Base-by-base conservation (phyloP, 805 yeast species). In the Nematodospora valgi region DNA sequence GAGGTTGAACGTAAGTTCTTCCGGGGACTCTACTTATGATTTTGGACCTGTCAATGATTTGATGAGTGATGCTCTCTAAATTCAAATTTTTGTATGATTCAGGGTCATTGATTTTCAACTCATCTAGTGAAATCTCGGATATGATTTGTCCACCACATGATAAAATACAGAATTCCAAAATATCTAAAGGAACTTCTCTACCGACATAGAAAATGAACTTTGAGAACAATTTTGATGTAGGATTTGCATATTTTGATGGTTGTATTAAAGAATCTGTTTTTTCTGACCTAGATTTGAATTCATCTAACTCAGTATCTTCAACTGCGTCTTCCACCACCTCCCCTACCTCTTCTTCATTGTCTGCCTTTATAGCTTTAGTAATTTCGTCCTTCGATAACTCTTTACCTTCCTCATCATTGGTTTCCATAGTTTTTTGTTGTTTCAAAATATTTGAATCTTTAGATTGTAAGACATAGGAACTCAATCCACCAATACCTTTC, bases 1-100 rank as follows among this genome's bases (percentile, higher is more conserved):
- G 98, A 13, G 98, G 98, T 66, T 93, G 98, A 31, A 91, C 60
- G 55, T 93, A 93, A 0, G 95, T 86, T 69, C 98, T 79, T 34
- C 96, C 96, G 41, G 87, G 83, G 28, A 88, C 86, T 56, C 81
- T 86, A 44, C 77, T 72, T 19, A 72, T 56, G 28, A 91, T 61
- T 51, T 79, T 80, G 20, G 98, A 98, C 62, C 98, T 80, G 62
- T 93, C 98, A 45, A 82, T 81, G 48, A 93, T 82, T 62, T 91
- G 98, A 61, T 93, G 98, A 11, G 98, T 93, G 32, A 93, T 77
- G 33, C 71, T 64, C 20, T 78, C 68, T 37, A 86, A 67, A 54
- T 83, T 82, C 43, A 82, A 65, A 34, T 72, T 71, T 32, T 58
- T 52, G 52, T 54, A 70, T 19, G 63, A 64, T 26, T 56, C 58